Evolutionary conservation across 2,329 filamentous ascomycete genomes (phyloP), one percentile per base, ranked within the genome.

Genomic region (Fusarium fujikuroi): DNA sequence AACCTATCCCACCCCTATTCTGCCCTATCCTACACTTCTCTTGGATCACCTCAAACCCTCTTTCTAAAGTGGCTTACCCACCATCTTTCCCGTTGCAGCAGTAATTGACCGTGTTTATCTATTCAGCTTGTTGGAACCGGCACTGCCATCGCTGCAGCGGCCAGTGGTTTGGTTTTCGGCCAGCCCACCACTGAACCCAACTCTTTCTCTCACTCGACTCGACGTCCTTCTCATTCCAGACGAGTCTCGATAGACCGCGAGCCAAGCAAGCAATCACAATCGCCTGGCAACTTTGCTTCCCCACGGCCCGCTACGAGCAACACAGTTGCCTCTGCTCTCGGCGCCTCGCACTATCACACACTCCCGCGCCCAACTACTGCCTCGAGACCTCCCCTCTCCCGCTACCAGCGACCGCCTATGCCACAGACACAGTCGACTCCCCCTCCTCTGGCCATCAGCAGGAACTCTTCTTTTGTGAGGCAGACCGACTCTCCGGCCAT

Each of bases 111-210:
- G 66, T 56, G 60, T 69, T 69, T 66, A 66, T 69, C 62, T 71
- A 52, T 59, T 60, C 67, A 91, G 89, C 88, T 91, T 77, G 87
- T 90, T 82, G 89, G 88, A 81, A 87, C 88, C 75, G 87, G 89
- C 80, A 88, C 88, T 82, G 88, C 87, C 74, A 86, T 90, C 80
- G 89, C 88, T 82, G 88, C 88, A 78, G 88, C 88, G 75, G 85
- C 88, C 80, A 86, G 84, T 75, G 88, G 89, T 75, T 82, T 91
- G 70, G 87, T 88, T 74, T 90, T 91, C 80, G 88, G 87, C 75
- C 87, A 90, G 80, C 82, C 86, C 49, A 78, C 86, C 49, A 79
- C 81, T 74, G 86, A 88, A 75, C 77, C 82, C 69, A 80, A 79
- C 49, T 77, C 75, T 44, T 78, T 80, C 59, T 59, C 77, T 57